Conservation (phyloP, 345 rosid genomes). For the Noccaea caerulescens region DNA sequence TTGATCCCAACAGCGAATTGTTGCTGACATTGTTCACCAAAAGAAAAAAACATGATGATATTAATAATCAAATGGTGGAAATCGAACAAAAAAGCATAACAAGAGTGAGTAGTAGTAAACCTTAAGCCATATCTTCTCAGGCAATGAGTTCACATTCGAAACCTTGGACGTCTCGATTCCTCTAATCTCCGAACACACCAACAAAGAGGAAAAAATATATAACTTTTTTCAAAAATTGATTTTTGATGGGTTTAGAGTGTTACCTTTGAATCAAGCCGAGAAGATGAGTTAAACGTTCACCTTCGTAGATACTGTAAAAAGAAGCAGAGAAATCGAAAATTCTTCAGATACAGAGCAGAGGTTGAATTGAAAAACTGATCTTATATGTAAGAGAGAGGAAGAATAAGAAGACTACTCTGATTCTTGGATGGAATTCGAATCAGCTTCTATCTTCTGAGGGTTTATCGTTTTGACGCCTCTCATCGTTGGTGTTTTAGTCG, state of each 20-base stretch:
- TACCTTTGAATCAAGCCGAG: conserved; percentile 61
- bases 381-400: background rate
- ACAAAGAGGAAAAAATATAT: background rate
- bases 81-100: background rate
- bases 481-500: conserved; percentile 15
- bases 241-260: background rate
- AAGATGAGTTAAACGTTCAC: conserved; percentile 58
- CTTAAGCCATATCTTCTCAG: conserved; percentile 83
- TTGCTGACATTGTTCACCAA: conserved; percentile 48
- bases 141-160: conserved; percentile 54
- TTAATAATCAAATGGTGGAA: too few species aligned
- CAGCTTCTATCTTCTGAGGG: conserved; percentile 26
- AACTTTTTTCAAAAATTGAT: background rate
- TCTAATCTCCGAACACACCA: conserved; percentile 37
- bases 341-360: conserved; percentile 1
- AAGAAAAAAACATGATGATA: background rate
- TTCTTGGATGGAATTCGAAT: conserved; percentile 30
- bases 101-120: conserved; percentile 36
- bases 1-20: conserved; percentile 84
- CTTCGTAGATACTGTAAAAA: conserved; percentile 59
- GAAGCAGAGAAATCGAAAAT: conserved; percentile 9
- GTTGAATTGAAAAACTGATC: background rate
- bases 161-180: conserved; percentile 55
- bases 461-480: conserved; percentile 21
- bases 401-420: conserved; percentile 26